Percentiles rank a stretch among this genome's conserved stretches.
These are phyloP conservation scores for Pholiota molesta DNA, from an alignment of 768 basidiomycete species.

Conservation along the genomic window DNA sequence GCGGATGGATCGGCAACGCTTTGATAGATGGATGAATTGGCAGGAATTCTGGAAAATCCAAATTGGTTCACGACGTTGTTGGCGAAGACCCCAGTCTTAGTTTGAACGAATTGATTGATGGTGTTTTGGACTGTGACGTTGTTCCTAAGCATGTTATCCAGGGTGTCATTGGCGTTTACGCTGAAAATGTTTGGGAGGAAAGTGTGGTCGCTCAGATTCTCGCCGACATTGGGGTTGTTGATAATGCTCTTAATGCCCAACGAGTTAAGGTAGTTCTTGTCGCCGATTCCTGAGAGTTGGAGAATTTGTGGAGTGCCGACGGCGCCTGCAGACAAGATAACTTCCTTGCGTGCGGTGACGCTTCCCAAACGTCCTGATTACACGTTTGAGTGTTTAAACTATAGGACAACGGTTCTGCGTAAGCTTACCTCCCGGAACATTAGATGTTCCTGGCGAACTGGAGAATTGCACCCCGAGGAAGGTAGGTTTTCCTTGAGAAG, in stretches of 20 bases:
- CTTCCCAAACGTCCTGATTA: neutral
- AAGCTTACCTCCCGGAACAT: neutral
- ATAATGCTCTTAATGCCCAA: constrained; percentile 40
- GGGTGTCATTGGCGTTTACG: constrained; percentile 26
- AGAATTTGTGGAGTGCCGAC: constrained; percentile 36
- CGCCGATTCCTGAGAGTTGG: constrained; percentile 48
- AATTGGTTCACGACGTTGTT: constrained; percentile 30
- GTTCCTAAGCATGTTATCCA: constrained; percentile 27
- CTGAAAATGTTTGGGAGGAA: constrained; percentile 26
- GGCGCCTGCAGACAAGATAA: constrained; percentile 40
- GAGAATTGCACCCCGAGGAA: constrained; percentile 26
- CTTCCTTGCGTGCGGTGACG: constrained; percentile 31
- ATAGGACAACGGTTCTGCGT: neutral
- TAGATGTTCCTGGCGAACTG: constrained; percentile 1
- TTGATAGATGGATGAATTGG: constrained; percentile 26
- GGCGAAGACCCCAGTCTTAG: constrained; percentile 30
- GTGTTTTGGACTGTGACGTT: constrained; percentile 13
- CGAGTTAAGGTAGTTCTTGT: constrained; percentile 30
- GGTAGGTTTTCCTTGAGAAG: constrained; percentile 9
- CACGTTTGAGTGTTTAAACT: neutral
- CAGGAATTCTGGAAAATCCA: constrained; percentile 32
- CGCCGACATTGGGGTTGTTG: constrained; percentile 43
- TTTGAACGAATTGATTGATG: constrained; percentile 28
- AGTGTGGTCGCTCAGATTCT: constrained; percentile 50
- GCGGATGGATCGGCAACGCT: constrained; percentile 30